Evolutionary conservation across 768 basidiomycete genomes (phyloP), one percentile per base, ranked within the genome.

Genomic region (Tylopilus rubrobrunneus): DNA sequence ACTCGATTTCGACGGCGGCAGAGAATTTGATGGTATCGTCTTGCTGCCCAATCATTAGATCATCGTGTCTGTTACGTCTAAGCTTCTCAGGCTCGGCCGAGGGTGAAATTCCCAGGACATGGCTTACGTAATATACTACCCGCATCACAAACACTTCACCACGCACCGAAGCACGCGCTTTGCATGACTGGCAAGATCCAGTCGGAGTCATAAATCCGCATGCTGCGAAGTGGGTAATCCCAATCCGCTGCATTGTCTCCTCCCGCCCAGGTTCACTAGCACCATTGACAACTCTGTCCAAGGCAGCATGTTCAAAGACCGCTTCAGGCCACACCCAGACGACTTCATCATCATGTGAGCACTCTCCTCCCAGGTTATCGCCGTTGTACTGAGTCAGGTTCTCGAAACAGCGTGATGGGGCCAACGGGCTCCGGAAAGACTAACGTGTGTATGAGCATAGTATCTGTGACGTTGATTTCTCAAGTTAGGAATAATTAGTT

Each of bases 331-430:
- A 14, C 2, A 51, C 0, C 60, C 53, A 11, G 37, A 27, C 0
- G 63, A 63, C 51, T 21, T 48, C 1, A 28, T 63, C 19, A 37
- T 65, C 19, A 37, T 62, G 63, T 65, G 34, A 19, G 60, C 48
- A 28, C 8, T 27, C 11, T 19, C 25, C 2, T 23, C 21, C 3
- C 10, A 1, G 4, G 8, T n/a, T 10, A 15, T 39, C 10, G 4
- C 28, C 25, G 9, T 7, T 1, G 11, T n/a, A 14, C 27, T 65
- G 25, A 25, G 25, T 25, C 25, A 25, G 25, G 25, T 25, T 25
- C 25, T 25, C 25, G 25, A 25, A 25, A 25, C 25, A 25, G 25
- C 25, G 25, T 25, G 25, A 25, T 36, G 36, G 36, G 36, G 5
- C 15, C 36, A 36, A 36, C 36, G 36, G 36, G 36, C 1, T 15